Evolutionary conservation across 768 basidiomycete genomes (phyloP).

Genomic region (Trametes maxima): DNA sequence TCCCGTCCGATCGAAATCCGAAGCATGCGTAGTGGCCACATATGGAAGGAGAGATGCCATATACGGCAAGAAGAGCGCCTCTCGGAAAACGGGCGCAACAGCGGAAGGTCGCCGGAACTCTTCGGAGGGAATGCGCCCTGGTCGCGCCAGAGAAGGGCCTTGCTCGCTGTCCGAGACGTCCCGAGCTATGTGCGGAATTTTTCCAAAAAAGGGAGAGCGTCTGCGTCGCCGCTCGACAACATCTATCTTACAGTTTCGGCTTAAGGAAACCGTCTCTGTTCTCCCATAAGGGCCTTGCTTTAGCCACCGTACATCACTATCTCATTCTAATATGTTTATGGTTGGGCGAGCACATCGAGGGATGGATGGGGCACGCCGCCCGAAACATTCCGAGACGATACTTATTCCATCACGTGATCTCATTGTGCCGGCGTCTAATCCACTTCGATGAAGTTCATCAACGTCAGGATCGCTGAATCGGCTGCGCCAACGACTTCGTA

Average conservation of each 20-base stretch:
- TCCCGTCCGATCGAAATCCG: slow-evolving; percentile 15
- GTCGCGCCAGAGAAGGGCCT: neutral
- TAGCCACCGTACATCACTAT: too few species aligned
- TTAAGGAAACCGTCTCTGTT: too few species aligned
- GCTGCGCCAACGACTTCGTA: too few species aligned
- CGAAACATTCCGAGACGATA: slow-evolving; percentile 11
- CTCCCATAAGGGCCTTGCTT: too few species aligned
- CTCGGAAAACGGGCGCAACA: slow-evolving; percentile 8
- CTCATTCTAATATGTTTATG: too few species aligned
- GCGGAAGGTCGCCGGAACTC: slow-evolving; percentile 15
- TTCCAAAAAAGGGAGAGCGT: neutral
- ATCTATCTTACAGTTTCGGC: neutral
- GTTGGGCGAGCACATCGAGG: too few species aligned
- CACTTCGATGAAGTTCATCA: too few species aligned
- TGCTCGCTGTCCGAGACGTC: slow-evolving; percentile 12
- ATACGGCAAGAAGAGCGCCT: neutral
- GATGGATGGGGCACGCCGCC: neutral
- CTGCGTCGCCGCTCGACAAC: neutral
- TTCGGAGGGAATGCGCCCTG: neutral
- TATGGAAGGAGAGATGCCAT: slow-evolving; percentile 3
- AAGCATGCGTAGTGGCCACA: neutral
- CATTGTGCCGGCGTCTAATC: neutral
- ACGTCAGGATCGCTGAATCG: too few species aligned
- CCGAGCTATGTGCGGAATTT: slow-evolving; percentile 1
- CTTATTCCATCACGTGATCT: neutral